Conservation (phyloP, 495 filamentous ascomycete genomes). For the Tuber aestivum region DNA sequence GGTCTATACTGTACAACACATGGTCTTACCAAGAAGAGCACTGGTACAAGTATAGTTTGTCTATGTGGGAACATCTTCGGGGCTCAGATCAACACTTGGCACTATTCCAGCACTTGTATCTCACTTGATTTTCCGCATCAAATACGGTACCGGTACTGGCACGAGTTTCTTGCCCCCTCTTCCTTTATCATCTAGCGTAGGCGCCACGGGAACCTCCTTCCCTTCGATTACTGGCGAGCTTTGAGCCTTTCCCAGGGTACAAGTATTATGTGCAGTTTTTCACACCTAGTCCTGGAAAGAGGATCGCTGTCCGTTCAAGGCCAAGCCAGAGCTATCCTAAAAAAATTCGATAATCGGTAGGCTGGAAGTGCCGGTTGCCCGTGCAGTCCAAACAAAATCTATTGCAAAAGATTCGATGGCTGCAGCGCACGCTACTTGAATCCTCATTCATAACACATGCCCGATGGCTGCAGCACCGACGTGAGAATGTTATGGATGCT, state of each 20-base stretch:
- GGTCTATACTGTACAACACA: background rate
- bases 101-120: background rate
- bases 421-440: background rate
- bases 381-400: background rate
- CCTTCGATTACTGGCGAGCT: background rate
- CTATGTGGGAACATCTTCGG: background rate
- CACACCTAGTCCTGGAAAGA: background rate
- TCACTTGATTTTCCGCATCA: background rate
- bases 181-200: background rate
- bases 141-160: background rate
- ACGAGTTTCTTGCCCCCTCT: background rate
- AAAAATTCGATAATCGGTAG: background rate
- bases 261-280: background rate
- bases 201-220: background rate
- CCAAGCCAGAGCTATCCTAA: background rate
- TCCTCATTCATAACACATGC: background rate
- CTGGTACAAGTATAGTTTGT: background rate
- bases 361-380: background rate
- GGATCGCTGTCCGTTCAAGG: background rate
- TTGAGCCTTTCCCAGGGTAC: background rate
- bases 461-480: background rate
- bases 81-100: background rate
- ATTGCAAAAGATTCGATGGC: background rate
- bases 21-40: background rate
- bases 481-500: background rate